Evolutionary conservation across 2,329 filamentous ascomycete species (phyloP).

Genomic region (Sphaerostilbella broomeana): DNA sequence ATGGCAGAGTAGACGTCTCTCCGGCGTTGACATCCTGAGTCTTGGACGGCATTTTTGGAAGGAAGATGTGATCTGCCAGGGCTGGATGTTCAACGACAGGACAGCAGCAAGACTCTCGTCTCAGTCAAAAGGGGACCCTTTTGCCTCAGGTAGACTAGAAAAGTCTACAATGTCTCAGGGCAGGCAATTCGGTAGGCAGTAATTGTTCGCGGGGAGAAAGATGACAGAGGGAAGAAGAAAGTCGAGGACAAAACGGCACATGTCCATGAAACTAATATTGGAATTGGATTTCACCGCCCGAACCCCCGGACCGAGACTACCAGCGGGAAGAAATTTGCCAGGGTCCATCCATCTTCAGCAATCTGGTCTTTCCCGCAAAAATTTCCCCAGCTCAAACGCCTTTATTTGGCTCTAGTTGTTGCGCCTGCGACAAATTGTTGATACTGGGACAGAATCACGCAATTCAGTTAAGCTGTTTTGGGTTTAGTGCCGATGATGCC

Average conservation of each 20-base stretch:
- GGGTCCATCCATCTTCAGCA: slow-evolving; percentile 16
- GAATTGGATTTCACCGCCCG: neutral
- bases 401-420: slow-evolving; percentile 7
- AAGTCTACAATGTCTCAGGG: too few species aligned
- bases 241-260: slow-evolving; percentile 13
- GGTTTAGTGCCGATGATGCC: slow-evolving; percentile 27
- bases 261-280: slow-evolving; percentile 6
- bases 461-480: slow-evolving; percentile 28
- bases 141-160: too few species aligned
- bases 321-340: slow-evolving; percentile 21
- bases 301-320: slow-evolving; percentile 19
- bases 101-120: too few species aligned
- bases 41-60: slow-evolving; percentile 9
- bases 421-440: slow-evolving; percentile 27
- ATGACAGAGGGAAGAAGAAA: slow-evolving; percentile 9
- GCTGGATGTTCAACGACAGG: too few species aligned
- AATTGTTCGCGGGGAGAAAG: slow-evolving; percentile 12
- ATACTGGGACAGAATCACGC: slow-evolving; percentile 34
- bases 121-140: too few species aligned
- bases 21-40: too few species aligned
- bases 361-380: neutral
- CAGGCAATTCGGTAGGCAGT: too few species aligned
- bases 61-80: too few species aligned
- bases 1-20: slow-evolving; percentile 48
- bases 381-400: slow-evolving; percentile 11